Percentiles rank a stretch among this genome's conserved stretches.
phyloP scores from a whole-genome alignment of 2,329 filamentous ascomycete species.

The Aspergillus awamori region DNA sequence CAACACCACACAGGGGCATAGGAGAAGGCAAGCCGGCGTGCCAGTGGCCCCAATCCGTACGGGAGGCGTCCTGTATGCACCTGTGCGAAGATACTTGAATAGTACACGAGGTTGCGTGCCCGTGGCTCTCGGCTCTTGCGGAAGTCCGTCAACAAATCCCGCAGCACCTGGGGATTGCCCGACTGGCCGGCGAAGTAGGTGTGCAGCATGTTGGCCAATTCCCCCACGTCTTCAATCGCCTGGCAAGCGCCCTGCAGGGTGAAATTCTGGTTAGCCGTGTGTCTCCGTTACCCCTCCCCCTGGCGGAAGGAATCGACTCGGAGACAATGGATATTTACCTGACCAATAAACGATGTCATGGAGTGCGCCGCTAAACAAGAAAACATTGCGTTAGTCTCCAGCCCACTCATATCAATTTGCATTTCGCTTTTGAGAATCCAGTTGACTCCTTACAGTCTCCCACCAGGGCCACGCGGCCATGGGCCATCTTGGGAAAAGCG shows the following conservation, averaged over 20 bases:
- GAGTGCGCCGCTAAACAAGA: background rate
- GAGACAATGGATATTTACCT: background rate
- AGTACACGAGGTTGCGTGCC: conserved; percentile 1
- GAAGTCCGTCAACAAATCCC: background rate
- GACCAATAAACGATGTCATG: background rate
- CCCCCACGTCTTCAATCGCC: conserved; percentile 9
- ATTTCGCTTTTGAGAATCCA: background rate
- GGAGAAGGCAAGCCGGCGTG: background rate
- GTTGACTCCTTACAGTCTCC: conserved; percentile 3
- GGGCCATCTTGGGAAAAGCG: conserved; percentile 3
- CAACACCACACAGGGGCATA: background rate
- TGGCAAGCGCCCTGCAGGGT: conserved; percentile 5
- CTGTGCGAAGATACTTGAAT: background rate
- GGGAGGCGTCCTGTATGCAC: conserved; percentile 2
- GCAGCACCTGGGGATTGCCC: background rate
- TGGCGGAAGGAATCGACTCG: too few relatives aligned
- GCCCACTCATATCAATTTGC: background rate
- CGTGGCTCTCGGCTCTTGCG: background rate
- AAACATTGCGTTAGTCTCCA: background rate
- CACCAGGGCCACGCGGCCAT: conserved; percentile 4
- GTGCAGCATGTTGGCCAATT: background rate
- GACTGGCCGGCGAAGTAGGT: background rate
- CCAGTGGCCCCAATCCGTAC: background rate
- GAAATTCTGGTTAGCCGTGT: background rate
- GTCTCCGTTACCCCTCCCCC: too few relatives aligned